phyloP scores from a whole-genome alignment of 495 filamentous ascomycete genomes.

The Penicillium waksmanii region DNA sequence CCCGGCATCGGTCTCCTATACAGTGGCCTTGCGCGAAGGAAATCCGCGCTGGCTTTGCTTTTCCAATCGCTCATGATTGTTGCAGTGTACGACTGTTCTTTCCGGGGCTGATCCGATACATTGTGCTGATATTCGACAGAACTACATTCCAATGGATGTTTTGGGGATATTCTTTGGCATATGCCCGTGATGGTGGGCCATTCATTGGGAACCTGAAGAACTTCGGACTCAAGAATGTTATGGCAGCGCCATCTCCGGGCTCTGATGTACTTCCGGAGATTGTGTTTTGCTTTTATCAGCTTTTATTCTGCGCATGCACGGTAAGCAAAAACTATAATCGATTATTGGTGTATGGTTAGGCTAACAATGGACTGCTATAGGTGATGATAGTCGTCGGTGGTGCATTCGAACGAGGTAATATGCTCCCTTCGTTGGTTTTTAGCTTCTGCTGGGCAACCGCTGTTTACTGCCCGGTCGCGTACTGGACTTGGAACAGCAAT shows the following conservation, averaged over 20 bases:
- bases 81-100: constrained; percentile 38
- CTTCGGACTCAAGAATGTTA: constrained; percentile 57
- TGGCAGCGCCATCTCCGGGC: constrained; percentile 53
- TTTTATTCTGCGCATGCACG: constrained; percentile 61
- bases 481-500: constrained; percentile 63
- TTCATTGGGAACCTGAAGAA: constrained; percentile 59
- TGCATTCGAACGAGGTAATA: constrained; percentile 58
- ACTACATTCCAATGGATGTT: constrained; percentile 61
- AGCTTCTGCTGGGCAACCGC: constrained; percentile 62
- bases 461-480: constrained; percentile 62
- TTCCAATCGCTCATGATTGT: constrained; percentile 61
- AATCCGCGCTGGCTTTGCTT: constrained; percentile 58
- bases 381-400: constrained; percentile 58
- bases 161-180: constrained; percentile 61
- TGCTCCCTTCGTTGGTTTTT: constrained; percentile 59
- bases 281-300: constrained; percentile 60
- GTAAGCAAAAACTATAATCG: constrained; percentile 28
- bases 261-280: constrained; percentile 57
- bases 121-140: constrained; percentile 8
- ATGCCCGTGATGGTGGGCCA: constrained; percentile 50
- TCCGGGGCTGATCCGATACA: background rate
- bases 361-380: constrained; percentile 15
- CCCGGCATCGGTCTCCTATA: constrained; percentile 64
- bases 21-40: constrained; percentile 59
- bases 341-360: background rate